phyloP scores from a whole-genome alignment of 176 grass and related monocot genomes.

The Bothriochloa decipiens region DNA sequence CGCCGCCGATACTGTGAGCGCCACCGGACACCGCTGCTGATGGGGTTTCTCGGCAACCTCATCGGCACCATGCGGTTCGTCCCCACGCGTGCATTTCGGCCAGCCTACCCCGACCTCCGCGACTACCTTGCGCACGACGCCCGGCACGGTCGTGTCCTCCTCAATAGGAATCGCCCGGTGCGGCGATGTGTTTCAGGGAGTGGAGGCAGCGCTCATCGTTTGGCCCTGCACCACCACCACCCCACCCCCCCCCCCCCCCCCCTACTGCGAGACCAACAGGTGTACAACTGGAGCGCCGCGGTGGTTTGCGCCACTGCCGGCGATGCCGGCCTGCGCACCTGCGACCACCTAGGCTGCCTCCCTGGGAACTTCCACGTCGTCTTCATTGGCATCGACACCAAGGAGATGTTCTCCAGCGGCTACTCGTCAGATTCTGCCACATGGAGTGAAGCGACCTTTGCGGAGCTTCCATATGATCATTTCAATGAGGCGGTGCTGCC shows the following conservation, averaged over 20 bases:
- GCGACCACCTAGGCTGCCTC: neutral
- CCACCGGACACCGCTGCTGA: neutral
- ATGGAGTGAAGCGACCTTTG: neutral
- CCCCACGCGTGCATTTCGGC: neutral
- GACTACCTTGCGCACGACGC: neutral
- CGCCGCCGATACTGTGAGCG: neutral
- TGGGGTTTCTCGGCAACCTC: neutral
- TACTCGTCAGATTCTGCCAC: neutral
- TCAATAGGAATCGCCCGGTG: neutral
- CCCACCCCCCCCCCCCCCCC: too few species aligned
- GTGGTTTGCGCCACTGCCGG: neutral
- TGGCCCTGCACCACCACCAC: too few species aligned
- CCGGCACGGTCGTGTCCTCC: slow-evolving; percentile 30
- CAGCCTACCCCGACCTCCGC: neutral
- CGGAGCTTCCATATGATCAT: neutral
- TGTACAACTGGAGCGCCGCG: neutral
- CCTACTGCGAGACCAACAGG: neutral
- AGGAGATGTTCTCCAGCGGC: neutral
- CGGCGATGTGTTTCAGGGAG: neutral
- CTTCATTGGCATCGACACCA: neutral
- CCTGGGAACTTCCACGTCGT: neutral
- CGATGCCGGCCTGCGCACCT: too few species aligned
- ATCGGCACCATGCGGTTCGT: neutral
- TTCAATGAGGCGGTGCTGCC: neutral
- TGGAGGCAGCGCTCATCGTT: neutral